These are phyloP conservation scores for Vairimorpha apis DNA, from an alignment of 371 early-diverging fungal species.

Conservation along the genomic window DNA sequence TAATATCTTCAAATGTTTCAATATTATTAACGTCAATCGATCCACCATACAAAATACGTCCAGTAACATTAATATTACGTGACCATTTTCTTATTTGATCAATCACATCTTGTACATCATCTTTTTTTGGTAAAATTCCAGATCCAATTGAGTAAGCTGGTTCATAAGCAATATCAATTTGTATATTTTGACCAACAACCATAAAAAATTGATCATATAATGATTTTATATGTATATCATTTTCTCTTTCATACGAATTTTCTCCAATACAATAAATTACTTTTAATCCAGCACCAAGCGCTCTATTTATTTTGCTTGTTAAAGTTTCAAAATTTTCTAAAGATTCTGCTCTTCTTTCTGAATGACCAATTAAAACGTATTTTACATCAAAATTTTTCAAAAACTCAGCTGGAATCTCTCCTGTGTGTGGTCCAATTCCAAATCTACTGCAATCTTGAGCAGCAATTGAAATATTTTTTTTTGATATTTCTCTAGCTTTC, in stretches of 20 bases:
- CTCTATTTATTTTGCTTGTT: conserved; percentile 77
- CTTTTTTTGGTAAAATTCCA: conserved; percentile 86
- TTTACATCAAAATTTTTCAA: conserved; percentile 83
- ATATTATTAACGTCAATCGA: conserved; percentile 77
- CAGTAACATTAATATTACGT: conserved; percentile 12
- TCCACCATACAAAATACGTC: conserved; percentile 94
- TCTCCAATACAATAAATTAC: conserved; percentile 96
- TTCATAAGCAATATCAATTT: conserved; percentile 94
- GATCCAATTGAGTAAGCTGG: conserved; percentile 99
- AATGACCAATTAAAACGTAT: conserved; percentile 95
- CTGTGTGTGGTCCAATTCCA: conserved; percentile 84
- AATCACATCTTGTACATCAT: conserved; percentile 66
- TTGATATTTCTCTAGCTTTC: conserved; percentile 7
- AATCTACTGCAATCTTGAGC: conserved; percentile 85
- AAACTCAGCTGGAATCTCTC: conserved; percentile 86
- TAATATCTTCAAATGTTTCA: conserved; percentile 66
- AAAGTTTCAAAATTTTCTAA: conserved; percentile 71
- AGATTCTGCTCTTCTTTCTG: conserved; percentile 88
- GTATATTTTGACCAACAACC: conserved; percentile 65
- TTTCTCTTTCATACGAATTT: conserved; percentile 80
- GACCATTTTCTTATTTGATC: conserved; percentile 40
- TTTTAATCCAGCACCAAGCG: conserved; percentile 74
- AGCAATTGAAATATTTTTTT: conserved; percentile 74
- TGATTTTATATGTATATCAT: conserved; percentile 73
- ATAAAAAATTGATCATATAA: conserved; percentile 78